Percentiles rank a stretch among this genome's conserved stretches.
These are phyloP conservation scores for Suillus luteus DNA, from an alignment of 768 basidiomycete genomes.

Conservation along the genomic window DNA sequence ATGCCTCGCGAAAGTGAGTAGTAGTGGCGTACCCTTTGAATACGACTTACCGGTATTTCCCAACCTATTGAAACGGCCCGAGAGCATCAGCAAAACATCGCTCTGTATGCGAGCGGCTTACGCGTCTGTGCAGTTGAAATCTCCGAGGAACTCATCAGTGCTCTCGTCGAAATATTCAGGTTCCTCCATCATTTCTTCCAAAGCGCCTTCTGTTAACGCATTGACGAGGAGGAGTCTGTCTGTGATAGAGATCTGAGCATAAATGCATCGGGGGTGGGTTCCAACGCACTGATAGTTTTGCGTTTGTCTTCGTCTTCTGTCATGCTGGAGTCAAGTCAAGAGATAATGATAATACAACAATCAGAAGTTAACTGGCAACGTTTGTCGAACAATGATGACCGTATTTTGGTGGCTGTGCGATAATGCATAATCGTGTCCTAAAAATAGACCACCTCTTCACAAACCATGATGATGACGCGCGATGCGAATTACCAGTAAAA, in stretches of 20 bases:
- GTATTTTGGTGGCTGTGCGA: slow-evolving; percentile 1
- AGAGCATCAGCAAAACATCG: slow-evolving; percentile 1
- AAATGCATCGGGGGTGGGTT: neutral
- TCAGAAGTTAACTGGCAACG: neutral
- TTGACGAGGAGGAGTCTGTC: slow-evolving; percentile 28
- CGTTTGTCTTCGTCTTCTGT: slow-evolving; percentile 15
- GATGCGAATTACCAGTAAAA: neutral
- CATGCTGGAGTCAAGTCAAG: slow-evolving; percentile 15
- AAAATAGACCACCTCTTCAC: neutral
- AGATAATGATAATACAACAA: neutral
- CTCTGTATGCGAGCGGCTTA: slow-evolving; percentile 17
- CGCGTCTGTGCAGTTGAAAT: slow-evolving; percentile 35
- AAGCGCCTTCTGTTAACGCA: slow-evolving; percentile 26
- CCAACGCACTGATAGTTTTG: slow-evolving; percentile 24
- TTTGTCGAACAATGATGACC: neutral
- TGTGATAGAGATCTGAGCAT: slow-evolving; percentile 9
- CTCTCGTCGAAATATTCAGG: slow-evolving; percentile 21
- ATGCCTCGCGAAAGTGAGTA: slow-evolving; percentile 1
- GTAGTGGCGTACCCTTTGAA: slow-evolving; percentile 3
- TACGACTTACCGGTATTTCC: slow-evolving; percentile 34
- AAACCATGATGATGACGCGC: neutral
- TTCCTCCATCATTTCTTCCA: slow-evolving; percentile 29
- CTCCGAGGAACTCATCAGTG: slow-evolving; percentile 25
- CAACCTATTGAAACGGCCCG: slow-evolving; percentile 15
- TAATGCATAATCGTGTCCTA: neutral